phyloP scores from a whole-genome alignment of 139 green algal species.

The Desmodesmus armatus region DNA sequence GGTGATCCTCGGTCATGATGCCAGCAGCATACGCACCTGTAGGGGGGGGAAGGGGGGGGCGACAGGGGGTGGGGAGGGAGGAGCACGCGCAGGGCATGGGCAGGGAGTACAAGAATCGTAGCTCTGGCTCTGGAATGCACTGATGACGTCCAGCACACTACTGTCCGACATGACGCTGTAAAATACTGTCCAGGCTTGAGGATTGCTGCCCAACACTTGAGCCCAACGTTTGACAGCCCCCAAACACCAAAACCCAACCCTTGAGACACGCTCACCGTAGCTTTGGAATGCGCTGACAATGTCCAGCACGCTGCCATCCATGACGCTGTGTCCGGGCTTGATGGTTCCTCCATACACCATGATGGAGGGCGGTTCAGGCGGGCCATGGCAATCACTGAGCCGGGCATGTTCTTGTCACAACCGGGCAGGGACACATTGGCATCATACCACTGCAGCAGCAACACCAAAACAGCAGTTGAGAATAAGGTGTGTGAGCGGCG shows the following conservation, averaged over 20 bases:
- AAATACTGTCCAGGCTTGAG: slow-evolving; percentile 61
- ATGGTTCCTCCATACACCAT: slow-evolving; percentile 99
- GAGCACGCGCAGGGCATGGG: too few species aligned
- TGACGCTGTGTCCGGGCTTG: slow-evolving; percentile 77
- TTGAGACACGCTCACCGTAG: slow-evolving; percentile 76
- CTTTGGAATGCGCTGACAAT: slow-evolving; percentile 98
- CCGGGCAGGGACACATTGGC: slow-evolving; percentile 91
- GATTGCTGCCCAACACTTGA: too few species aligned
- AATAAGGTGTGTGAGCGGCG: too few species aligned
- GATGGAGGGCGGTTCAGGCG: slow-evolving; percentile 93
- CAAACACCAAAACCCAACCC: background rate
- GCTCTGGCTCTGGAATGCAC: slow-evolving; percentile 96
- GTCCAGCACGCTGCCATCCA: slow-evolving; percentile 81
- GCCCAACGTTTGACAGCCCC: background rate
- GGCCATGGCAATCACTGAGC: slow-evolving; percentile 96
- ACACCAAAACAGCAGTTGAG: too few species aligned
- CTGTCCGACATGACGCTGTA: too few species aligned
- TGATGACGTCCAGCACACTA: slow-evolving; percentile 91
- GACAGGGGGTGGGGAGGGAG: too few species aligned
- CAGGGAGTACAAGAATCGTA: too few species aligned
- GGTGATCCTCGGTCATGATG: slow-evolving; percentile 87
- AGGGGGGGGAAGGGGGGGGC: background rate
- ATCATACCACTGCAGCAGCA: slow-evolving; percentile 88
- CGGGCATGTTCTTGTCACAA: slow-evolving; percentile 99
- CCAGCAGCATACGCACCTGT: slow-evolving; percentile 84